phyloP scores from a whole-genome alignment of 306 rosid genomes.

The Erythrophleum fordii region DNA sequence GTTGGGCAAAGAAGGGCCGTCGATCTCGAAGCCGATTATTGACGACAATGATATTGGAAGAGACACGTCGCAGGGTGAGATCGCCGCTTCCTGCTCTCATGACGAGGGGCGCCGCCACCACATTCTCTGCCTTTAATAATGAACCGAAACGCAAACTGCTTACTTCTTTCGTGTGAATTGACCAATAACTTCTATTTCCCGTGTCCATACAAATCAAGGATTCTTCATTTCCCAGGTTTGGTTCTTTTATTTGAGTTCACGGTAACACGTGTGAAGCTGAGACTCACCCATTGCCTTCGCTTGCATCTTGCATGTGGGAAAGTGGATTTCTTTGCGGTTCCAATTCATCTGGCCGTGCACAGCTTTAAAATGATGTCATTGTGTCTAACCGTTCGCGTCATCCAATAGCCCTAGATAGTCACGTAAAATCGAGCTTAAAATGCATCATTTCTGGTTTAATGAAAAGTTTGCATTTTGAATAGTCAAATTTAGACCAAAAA shows the following conservation, averaged over 20 bases:
- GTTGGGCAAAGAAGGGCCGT: slow-evolving; percentile 33
- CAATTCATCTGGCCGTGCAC: too few species aligned
- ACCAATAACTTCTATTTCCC: not conserved
- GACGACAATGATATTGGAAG: slow-evolving; percentile 19
- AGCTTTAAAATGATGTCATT: too few species aligned
- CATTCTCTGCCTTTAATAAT: not conserved
- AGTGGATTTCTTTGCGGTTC: too few species aligned
- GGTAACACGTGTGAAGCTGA: not conserved
- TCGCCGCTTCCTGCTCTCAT: slow-evolving; percentile 33
- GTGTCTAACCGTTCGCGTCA: too few species aligned
- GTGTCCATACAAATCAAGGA: not conserved
- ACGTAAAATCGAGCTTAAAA: too few species aligned
- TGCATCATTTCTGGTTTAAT: too few species aligned
- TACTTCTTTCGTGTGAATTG: not conserved
- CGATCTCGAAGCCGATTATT: slow-evolving; percentile 30
- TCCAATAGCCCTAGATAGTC: too few species aligned
- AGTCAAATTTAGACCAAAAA: too few species aligned
- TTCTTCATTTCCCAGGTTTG: not conserved
- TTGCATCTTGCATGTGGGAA: too few species aligned
- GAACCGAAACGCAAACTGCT: not conserved
- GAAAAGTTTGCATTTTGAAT: too few species aligned
- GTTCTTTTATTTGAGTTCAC: not conserved
- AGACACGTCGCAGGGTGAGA: slow-evolving; percentile 37
- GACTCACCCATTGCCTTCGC: not conserved
- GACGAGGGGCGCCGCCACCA: slow-evolving; percentile 3